Base-by-base conservation (phyloP, 2,329 filamentous ascomycete genomes). In the Colletotrichum costaricense region DNA sequence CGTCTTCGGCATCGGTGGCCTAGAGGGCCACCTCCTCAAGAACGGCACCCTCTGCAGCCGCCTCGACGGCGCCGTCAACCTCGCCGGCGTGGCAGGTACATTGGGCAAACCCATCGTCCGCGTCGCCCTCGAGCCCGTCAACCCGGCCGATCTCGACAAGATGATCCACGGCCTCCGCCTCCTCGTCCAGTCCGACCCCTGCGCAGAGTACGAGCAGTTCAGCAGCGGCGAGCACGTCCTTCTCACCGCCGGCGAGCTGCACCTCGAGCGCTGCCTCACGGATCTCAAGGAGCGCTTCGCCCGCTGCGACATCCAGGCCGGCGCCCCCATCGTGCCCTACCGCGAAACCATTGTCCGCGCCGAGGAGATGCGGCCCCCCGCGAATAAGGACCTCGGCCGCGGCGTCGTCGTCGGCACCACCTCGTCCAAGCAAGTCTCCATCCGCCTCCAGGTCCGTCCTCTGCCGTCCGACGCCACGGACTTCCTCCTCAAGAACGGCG, bases 151-250 rank as follows among this genome's bases (percentile, higher is more conserved):
- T 80, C 87, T 99, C 26, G 93, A 97, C 81, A 98, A 97, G 84
- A 97, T 99, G 95, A 95, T 99, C 69, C 89, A 90, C 6, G 97
- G 97, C 0, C 86, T 99, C 65, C 92, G 92, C 75, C 86, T 99
- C 22, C 90, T 99, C 1, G 95, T 98, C 38, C 95, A 98, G 80
- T 97, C 95, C 78, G 97, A 99, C 78, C 96, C 97, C 0, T 98
- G 97, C 78, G 97, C 96, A 16, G 93, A 97, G 81, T 99, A 99
- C 78, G 95, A 98, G 81, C 94, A 97, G 63, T 93, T 98, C 65
- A 90, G 93, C 69, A 98, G 93, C 77, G 97, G 97, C 69, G 97
- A 99, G 83, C 97, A 99, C 82, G 97, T 99, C 55, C 91, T 99
- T 26, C 84, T 98, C 49, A 98, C 97, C 0, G 97, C 97, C 6